A percentile compares a stretch with the other conserved stretches of the same genome.
Evolutionary conservation across 768 basidiomycete genomes (phyloP).

Genomic region (Boletellus ananas): DNA sequence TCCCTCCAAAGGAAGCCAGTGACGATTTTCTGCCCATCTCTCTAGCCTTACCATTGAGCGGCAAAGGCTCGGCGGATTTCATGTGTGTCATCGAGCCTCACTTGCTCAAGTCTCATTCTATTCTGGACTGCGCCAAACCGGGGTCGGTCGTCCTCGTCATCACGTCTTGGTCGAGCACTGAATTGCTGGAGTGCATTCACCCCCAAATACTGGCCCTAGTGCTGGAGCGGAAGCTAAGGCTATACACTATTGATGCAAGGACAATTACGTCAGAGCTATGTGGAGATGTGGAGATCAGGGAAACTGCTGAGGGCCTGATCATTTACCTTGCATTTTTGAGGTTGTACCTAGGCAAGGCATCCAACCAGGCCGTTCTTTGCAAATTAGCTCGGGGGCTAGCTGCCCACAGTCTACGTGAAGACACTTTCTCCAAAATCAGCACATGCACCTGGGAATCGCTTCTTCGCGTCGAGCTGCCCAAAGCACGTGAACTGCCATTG

Average conservation of each 20-base stretch:
- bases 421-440: constrained; percentile 46
- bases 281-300: constrained; percentile 32
- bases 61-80: constrained; percentile 58
- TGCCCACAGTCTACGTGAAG: constrained; percentile 43
- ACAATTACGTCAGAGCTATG: constrained; percentile 38
- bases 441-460: constrained; percentile 65
- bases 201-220: constrained; percentile 39
- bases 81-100: constrained; percentile 70
- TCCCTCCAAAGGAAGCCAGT: constrained; percentile 44
- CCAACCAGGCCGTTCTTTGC: constrained; percentile 49
- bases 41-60: constrained; percentile 54
- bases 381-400: constrained; percentile 48
- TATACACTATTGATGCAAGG: constrained; percentile 61
- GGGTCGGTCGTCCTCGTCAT: constrained; percentile 70
- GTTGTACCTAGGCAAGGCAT: constrained; percentile 70
- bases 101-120: constrained; percentile 73
- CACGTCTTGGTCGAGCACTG: constrained; percentile 71
- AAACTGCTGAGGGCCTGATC: constrained; percentile 52
- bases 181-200: constrained; percentile 68
- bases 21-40: constrained; percentile 49
- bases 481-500: constrained; percentile 18
- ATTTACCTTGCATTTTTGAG: constrained; percentile 80
- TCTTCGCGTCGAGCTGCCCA: constrained; percentile 47
- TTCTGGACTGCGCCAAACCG: constrained; percentile 62
- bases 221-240: constrained; percentile 48